Evolutionary conservation across 768 basidiomycete species (phyloP).

Genomic region (Termitomyces titanicus): DNA sequence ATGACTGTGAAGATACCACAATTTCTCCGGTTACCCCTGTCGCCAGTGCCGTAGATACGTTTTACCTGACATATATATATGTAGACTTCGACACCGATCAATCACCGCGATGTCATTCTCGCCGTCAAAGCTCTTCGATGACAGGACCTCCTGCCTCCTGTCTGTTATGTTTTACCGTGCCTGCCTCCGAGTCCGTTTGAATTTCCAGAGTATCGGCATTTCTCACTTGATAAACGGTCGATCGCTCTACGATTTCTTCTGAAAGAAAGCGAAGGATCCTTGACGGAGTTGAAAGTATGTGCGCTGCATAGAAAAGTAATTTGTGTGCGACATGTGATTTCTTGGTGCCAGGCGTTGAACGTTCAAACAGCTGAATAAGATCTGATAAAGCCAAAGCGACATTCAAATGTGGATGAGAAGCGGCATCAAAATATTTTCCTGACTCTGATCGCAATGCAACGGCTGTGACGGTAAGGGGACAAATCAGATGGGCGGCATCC

Average conservation of each 20-base stretch:
- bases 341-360: slow-evolving; percentile 2
- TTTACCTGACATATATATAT: background rate
- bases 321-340: slow-evolving; percentile 51
- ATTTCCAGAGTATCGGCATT: background rate
- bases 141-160: background rate
- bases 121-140: slow-evolving; percentile 10
- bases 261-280: slow-evolving; percentile 35
- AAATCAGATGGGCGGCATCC: slow-evolving; percentile 53
- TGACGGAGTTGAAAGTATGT: slow-evolving; percentile 48
- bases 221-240: slow-evolving; percentile 23
- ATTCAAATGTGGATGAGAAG: slow-evolving; percentile 35
- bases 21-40: background rate
- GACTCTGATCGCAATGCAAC: slow-evolving; percentile 11
- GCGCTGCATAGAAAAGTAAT: slow-evolving; percentile 66
- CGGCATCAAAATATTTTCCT: slow-evolving; percentile 20
- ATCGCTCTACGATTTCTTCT: slow-evolving; percentile 32
- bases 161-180: background rate
- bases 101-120: background rate
- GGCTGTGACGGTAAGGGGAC: slow-evolving; percentile 37
- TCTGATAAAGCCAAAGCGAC: slow-evolving; percentile 55
- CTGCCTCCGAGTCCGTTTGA: background rate
- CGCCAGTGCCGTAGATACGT: too few relatives aligned
- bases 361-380: slow-evolving; percentile 38
- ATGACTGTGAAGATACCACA: background rate
- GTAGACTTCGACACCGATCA: too few relatives aligned